Base-by-base conservation (phyloP, 2,329 filamentous ascomycete species). In the Verticillium longisporum region DNA sequence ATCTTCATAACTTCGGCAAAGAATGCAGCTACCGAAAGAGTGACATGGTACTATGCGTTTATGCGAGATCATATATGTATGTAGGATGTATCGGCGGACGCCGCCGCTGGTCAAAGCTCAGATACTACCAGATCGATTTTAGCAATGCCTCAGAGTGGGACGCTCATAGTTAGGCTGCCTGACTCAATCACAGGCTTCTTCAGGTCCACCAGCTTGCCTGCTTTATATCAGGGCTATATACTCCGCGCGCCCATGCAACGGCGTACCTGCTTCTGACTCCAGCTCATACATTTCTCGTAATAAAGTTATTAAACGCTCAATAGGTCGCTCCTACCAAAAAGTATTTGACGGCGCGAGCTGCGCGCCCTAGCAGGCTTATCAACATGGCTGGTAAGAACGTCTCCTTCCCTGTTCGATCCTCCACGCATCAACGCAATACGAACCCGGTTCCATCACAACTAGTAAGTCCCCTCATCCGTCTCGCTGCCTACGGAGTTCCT, bases 371-470 rank as follows among this genome's bases (percentile, higher is more conserved):
- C 50, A 45, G 55, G 60, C 15, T 33, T 60, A 18, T 60, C 38
- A 45, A 45, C 31, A 65, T 65, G 64, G 63, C 63, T 64, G 64
- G 64, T 65, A 65, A 56, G 64, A 64, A 56, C 56, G 14, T 56
- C 55, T 54, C 59, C 56, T 53, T 50, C 62, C 56, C 56, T 60
- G 32, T 36, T 57, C n/a, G 7, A 7, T 36, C 26, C 26, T 31
- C 26, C 26, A 38, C 53, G 21, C 21, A 15, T 36, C 18, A n/a
- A 31, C 7, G 5, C 3, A n/a, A 15, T 10, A 21, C 3, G 54
- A 31, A 31, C 36, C 14, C 26, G 26, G 53, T 59, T 61, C 55
- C 38, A 61, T 60, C 53, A 18, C 15, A 41, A 55, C 62, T 65
- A 61, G 63, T 65, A 65, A 62, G 62, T 61, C 34, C 6, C 21